phyloP scores from a whole-genome alignment of 2,329 filamentous ascomycete species.

The Aspergillus ruber region DNA sequence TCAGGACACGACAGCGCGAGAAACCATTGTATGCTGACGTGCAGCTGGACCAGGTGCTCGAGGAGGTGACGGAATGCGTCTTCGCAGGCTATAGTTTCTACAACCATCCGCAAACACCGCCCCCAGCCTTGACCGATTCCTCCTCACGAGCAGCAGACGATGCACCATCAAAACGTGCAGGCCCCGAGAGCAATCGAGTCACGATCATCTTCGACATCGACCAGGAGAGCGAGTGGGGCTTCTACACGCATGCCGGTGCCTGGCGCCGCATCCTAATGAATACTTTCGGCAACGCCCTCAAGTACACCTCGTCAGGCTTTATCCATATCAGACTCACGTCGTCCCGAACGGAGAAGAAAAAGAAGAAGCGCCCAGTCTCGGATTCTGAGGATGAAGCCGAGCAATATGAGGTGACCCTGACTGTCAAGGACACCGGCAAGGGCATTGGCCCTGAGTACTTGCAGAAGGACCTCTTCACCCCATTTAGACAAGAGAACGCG shows the following conservation, averaged over 20 bases:
- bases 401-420: constrained; percentile 12
- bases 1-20: too few species aligned
- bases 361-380: background rate
- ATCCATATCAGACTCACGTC: constrained; percentile 6
- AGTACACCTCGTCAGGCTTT: constrained; percentile 8
- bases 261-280: constrained; percentile 13
- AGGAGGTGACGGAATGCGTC: constrained; percentile 14
- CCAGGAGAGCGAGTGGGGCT: constrained; percentile 3
- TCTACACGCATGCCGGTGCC: constrained; percentile 7
- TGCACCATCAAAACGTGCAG: background rate
- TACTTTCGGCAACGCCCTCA: constrained; percentile 13
- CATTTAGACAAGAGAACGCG: constrained; percentile 55
- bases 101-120: background rate
- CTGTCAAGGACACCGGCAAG: constrained; percentile 24
- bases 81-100: constrained; percentile 13
- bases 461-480: constrained; percentile 40
- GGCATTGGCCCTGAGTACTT: constrained; percentile 22
- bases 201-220: constrained; percentile 11
- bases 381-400: background rate
- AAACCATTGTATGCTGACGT: constrained; percentile 3
- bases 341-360: background rate
- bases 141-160: background rate
- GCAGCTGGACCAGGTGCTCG: constrained; percentile 9
- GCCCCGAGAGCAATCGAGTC: background rate
- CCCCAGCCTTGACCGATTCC: background rate